Evolutionary conservation across 371 early-diverging fungal species (phyloP).

Genomic region (Mortierella polycephala): DNA sequence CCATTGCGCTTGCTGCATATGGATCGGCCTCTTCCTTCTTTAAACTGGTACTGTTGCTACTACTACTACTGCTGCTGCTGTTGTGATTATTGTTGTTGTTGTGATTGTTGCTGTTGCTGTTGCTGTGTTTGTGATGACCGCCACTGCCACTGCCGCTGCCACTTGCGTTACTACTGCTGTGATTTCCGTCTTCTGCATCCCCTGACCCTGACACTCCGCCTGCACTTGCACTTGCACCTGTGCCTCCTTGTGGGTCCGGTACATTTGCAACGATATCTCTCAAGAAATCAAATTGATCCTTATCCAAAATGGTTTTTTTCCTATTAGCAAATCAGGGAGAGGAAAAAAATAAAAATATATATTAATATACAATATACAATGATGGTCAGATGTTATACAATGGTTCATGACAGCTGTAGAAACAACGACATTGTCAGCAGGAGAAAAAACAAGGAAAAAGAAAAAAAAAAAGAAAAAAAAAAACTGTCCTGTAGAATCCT

Average conservation of each 20-base stretch:
- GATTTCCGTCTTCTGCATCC: constrained; percentile 14
- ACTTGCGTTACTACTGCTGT: constrained; percentile 1
- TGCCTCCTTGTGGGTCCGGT: constrained; percentile 73
- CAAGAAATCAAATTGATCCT: constrained; percentile 93
- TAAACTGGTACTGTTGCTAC: constrained; percentile 12
- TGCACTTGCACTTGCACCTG: constrained; percentile 6
- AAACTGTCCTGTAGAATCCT: constrained; percentile 17
- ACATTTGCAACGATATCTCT: constrained; percentile 88
- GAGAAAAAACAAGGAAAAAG: no score
- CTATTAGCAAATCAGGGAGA: constrained; percentile 53
- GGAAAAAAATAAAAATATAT: constrained; percentile 1
- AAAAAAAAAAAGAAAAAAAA: no score
- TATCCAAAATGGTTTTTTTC: constrained; percentile 85
- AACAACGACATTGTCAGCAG: no score
- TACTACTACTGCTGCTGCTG: constrained; percentile 1
- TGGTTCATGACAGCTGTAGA: no score
- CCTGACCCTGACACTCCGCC: constrained; percentile 12
- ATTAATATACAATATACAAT: neutral
- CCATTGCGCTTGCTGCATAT: constrained; percentile 12
- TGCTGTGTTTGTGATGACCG: neutral
- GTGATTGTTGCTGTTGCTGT: constrained; percentile 6
- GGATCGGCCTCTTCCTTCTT: constrained; percentile 45
- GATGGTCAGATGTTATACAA: neutral
- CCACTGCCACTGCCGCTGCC: constrained; percentile 10
- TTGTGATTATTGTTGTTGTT: neutral